Evolutionary conservation across 2,329 filamentous ascomycete species (phyloP).

Genomic region (Xylariaceae sp.): DNA sequence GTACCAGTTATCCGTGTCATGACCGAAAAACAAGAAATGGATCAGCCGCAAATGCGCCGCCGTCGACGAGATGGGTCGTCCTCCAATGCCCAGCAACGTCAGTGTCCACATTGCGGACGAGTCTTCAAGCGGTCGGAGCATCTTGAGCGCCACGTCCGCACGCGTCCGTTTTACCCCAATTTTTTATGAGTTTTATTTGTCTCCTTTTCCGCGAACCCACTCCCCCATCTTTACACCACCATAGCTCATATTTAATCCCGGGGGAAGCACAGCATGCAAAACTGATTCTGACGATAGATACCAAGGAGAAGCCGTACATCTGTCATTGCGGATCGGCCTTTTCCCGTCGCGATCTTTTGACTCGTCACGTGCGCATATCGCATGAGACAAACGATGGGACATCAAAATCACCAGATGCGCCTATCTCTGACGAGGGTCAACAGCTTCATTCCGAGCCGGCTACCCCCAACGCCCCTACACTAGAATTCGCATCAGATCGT

Average conservation of each 20-base stretch:
- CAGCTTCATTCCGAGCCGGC: constrained; percentile 28
- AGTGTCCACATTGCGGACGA: constrained; percentile 39
- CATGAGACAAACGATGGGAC: constrained; percentile 30
- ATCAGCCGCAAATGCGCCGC: constrained; percentile 28
- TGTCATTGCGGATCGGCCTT: constrained; percentile 42
- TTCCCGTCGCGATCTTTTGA: constrained; percentile 40
- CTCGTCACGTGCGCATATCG: constrained; percentile 39
- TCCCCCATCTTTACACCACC: constrained; percentile 19
- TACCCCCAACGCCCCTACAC: constrained; percentile 28
- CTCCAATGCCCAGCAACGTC: constrained; percentile 27
- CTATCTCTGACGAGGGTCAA: constrained; percentile 28
- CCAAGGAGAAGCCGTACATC: constrained; percentile 43
- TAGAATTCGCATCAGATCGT: constrained; percentile 30
- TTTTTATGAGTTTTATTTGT: constrained; percentile 13
- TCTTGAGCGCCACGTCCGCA: constrained; percentile 41
- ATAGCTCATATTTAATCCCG: constrained; percentile 13
- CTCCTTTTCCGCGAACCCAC: constrained; percentile 8
- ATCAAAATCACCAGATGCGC: constrained; percentile 28
- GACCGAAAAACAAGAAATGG: constrained; percentile 29
- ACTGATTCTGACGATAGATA: constrained; percentile 32
- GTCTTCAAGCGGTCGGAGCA: constrained; percentile 43
- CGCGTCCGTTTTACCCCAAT: constrained; percentile 37
- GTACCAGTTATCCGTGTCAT: constrained; percentile 16
- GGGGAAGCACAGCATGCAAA: constrained; percentile 4
- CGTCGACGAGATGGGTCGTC: constrained; percentile 30